Evolutionary conservation across 495 filamentous ascomycete genomes (phyloP), one percentile per base, ranked within the genome.

Genomic region (Penicillium samsonianum): DNA sequence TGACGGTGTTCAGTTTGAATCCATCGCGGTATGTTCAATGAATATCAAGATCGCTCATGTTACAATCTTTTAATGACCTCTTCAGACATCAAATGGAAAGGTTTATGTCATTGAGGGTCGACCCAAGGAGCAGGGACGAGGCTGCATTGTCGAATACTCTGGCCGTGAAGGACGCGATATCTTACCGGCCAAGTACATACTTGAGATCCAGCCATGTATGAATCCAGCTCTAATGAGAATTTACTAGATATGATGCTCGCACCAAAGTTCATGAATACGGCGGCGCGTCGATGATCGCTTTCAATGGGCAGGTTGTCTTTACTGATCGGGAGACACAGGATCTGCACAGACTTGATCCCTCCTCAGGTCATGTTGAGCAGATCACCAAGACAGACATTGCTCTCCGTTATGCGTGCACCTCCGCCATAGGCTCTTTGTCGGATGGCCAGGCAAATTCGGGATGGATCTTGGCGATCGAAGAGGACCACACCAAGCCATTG

Each of bases 221-320:
- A 25, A n/a, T 14, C 19, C 14, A 28, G 6, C 3, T 14, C 23
- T 46, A 46, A 46, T 28, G 14, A 28, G 14, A 28, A 5, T n/a
- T 8, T 3, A 3, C 14, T n/a, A 51, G 49, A 14, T 51, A 51
- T 37, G 37, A 60, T 52, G 75, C 69, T 4, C 41, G 50, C 2
- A 72, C 59, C 22, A 52, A 55, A 5, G 61, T 79, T 11, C 75
- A 80, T 57, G 76, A 75, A 40, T 79, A 79, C 60, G 77, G 76
- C 9, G 77, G 76, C 12, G 65, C 61, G 8, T 56, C 74, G 7
- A 66, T 70, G 49, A 57, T 57, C 3, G 51, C 70, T 10, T 55
- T 60, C 8, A 38, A 62, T 19, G 68, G 66, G 1, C 53, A 53
- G 40, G 54, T 80, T 26, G 64, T 79, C 48, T 77, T 79, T 52